Evolutionary conservation across 768 basidiomycete species (phyloP), one percentile per base, ranked within the genome.

Genomic region (Mycena rosella): DNA sequence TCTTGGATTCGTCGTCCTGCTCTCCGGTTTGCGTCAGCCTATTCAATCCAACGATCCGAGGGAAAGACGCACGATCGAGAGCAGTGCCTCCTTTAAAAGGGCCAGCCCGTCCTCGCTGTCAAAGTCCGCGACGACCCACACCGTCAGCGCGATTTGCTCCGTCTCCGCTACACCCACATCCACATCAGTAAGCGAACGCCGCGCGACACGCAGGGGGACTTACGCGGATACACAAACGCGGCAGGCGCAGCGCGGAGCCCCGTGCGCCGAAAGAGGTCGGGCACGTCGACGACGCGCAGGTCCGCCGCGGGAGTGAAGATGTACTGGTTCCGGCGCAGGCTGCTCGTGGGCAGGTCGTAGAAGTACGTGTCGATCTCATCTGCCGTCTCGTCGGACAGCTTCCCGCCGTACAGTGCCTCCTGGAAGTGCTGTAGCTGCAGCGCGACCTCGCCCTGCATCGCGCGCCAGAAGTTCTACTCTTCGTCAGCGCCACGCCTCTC

Each of bases 261-360:
- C 0, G 84, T 82, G 52, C 79, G 77, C 17, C 74, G 75, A 60
- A 90, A 86, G 2, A 92, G 67, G 14, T 89, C 87, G 0, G 84
- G 83, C 13, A 94, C 74, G 70, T 86, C 88, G 64, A 86, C 76
- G 27, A 94, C 79, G 29, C 81, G 82, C 14, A 93, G 75, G 36
- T 79, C 82, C 5, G 82, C 71, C 17, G 79, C 79, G 10, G 81
- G 74, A 0, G 91, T 88, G 73, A 89, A 88, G 60, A 98, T 89
- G 74, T 92, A 88, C 29, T 79, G 82, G 77, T 95, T 98, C n/a
- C 98, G 81, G 14, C 91, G 85, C 61, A 84, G 81, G 45, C 83
- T 83, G 0, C 94, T 89, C 0, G 87, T 87, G 0, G 96, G 93
- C 8, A 96, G 85, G 73, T 97, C 95, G 75, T 97, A 98, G 81